Conservation (phyloP, 306 rosid species). For the Crataegus laevigata region DNA sequence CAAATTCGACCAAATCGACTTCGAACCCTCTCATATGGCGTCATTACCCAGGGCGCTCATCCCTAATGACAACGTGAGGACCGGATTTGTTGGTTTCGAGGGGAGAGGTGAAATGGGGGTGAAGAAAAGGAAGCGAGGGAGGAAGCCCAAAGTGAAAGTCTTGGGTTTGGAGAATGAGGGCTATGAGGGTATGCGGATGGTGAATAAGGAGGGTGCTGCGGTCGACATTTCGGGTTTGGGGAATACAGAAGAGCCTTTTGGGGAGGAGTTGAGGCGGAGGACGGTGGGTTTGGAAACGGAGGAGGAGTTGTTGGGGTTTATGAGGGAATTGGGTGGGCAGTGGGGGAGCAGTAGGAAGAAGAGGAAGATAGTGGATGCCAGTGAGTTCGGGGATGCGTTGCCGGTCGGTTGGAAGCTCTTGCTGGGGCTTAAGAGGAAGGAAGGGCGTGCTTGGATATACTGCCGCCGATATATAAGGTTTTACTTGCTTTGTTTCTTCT, state of each 20-base stretch:
- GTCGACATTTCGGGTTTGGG: conserved; percentile 38
- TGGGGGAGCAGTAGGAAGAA: conserved; percentile 86
- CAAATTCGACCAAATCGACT: conserved; percentile 43
- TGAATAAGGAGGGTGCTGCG: conserved; percentile 39
- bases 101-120: conserved; percentile 5
- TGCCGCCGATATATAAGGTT: conserved; percentile 83
- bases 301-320: conserved; percentile 59
- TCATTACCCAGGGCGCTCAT: background rate
- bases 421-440: conserved; percentile 70
- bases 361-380: conserved; percentile 73
- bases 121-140: conserved; percentile 69
- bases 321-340: conserved; percentile 70
- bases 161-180: conserved; percentile 27
- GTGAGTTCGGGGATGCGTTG: conserved; percentile 49
- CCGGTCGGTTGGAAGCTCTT: conserved; percentile 79
- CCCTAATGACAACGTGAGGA: background rate
- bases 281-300: conserved; percentile 55
- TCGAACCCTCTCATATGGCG: conserved; percentile 21
- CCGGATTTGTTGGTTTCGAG: background rate
- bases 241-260: conserved; percentile 44
- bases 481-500: background rate
- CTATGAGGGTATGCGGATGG: conserved; percentile 27
- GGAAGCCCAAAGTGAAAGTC: conserved; percentile 61
- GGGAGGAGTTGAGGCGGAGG: conserved; percentile 52
- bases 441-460: conserved; percentile 79